These are phyloP conservation scores for Moringa oleifera DNA, from an alignment of 345 rosid genomes.

Conservation along the genomic window DNA sequence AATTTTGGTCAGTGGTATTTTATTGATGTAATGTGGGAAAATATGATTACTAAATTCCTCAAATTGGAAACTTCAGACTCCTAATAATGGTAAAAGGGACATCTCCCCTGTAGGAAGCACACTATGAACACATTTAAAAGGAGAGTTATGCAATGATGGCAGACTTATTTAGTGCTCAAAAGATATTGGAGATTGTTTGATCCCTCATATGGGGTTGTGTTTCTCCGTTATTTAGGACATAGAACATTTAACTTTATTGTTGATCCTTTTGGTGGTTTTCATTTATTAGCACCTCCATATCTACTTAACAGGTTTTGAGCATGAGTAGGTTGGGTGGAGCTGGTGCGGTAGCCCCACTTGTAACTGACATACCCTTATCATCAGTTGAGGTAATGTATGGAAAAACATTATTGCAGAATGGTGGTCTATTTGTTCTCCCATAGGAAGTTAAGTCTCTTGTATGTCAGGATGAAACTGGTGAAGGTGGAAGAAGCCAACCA, in stretches of 20 bases:
- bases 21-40: background rate
- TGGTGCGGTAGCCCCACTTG: slow-evolving; percentile 99
- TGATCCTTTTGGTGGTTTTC: slow-evolving; percentile 1
- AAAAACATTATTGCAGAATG: background rate
- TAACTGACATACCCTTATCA: slow-evolving; percentile 85
- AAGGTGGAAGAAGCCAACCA: slow-evolving; percentile 75
- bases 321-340: slow-evolving; percentile 99
- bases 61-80: no score
- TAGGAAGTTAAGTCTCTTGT: slow-evolving; percentile 5
- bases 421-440: background rate
- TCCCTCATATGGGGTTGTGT: background rate
- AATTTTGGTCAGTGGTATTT: no score
- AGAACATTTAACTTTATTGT: background rate
- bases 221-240: background rate
- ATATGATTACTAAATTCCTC: background rate
- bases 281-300: slow-evolving; percentile 18
- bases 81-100: background rate
- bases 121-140: background rate
- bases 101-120: background rate
- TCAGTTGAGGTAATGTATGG: slow-evolving; percentile 71
- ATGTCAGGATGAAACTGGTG: slow-evolving; percentile 71
- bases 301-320: slow-evolving; percentile 80
- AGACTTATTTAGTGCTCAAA: background rate
- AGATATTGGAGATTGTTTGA: background rate
- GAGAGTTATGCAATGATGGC: slow-evolving; percentile 14